Percentiles rank a stretch among this genome's conserved stretches.
Evolutionary conservation across 345 rosid genomes (phyloP).

Genomic region (Erysimum cheiranthoides): DNA sequence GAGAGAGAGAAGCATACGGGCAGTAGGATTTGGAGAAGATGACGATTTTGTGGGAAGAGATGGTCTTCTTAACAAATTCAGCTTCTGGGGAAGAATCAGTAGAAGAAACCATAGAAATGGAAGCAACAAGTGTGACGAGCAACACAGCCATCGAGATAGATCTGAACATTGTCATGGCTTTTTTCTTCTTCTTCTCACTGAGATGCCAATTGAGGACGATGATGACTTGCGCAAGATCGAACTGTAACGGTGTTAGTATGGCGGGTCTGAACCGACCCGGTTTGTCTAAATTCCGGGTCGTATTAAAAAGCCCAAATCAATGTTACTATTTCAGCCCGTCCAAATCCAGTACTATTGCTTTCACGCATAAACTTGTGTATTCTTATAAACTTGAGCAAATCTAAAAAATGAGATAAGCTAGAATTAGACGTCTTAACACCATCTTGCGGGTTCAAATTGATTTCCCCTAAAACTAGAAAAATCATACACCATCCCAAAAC

Average conservation of each 20-base stretch:
- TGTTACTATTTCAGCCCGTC: neutral
- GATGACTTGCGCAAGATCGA: conserved; percentile 8
- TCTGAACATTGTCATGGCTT: conserved; percentile 40
- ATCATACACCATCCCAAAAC: conserved; percentile 17
- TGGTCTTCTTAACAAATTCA: conserved; percentile 73
- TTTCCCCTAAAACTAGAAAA: neutral
- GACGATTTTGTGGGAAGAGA: conserved; percentile 84
- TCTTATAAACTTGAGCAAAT: neutral
- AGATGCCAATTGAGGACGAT: conserved; percentile 18
- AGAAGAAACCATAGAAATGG: conserved; percentile 43
- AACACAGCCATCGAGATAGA: conserved; percentile 31
- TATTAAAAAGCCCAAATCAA: conserved; percentile 1
- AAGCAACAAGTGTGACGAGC: conserved; percentile 27
- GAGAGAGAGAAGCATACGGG: conserved; percentile 61
- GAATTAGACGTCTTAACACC: conserved; percentile 15
- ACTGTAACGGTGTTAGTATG: neutral
- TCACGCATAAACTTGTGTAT: neutral
- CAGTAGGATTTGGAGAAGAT: conserved; percentile 98
- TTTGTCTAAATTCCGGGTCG: conserved; percentile 6
- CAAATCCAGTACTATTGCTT: neutral
- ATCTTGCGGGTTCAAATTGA: neutral
- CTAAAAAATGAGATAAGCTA: neutral
- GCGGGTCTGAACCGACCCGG: neutral
- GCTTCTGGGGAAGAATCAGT: conserved; percentile 48
- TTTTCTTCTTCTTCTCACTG: conserved; percentile 12